Evolutionary conservation across 163 green algal genomes (phyloP).

Genomic region (Chlorella variabilis): DNA sequence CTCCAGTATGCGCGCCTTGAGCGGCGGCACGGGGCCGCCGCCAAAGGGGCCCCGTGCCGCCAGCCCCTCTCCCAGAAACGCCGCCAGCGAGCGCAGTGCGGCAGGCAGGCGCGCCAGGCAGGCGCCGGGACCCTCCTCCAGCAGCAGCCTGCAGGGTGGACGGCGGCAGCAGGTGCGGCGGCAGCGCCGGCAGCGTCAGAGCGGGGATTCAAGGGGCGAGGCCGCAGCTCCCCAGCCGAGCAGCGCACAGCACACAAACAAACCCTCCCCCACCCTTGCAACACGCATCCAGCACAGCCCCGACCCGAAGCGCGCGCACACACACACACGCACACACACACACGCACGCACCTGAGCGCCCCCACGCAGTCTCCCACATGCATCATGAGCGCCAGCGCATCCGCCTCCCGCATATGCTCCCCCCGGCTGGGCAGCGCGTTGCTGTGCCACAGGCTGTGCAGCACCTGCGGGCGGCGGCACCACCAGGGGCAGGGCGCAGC

Average conservation of each 20-base stretch:
- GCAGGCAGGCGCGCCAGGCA: constrained; percentile 30
- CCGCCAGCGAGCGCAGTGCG: constrained; percentile 20
- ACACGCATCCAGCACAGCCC: too few species aligned
- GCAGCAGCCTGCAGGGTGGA: constrained; percentile 14
- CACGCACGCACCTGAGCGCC: constrained; percentile 19
- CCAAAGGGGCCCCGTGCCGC: not conserved
- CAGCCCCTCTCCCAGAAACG: constrained; percentile 17
- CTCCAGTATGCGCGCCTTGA: constrained; percentile 21
- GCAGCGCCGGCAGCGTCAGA: too few species aligned
- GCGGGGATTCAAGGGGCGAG: too few species aligned
- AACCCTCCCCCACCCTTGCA: too few species aligned
- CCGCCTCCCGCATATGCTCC: constrained; percentile 28
- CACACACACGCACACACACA: not conserved
- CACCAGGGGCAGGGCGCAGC: constrained; percentile 41
- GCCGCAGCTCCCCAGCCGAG: too few species aligned
- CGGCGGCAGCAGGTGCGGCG: too few species aligned
- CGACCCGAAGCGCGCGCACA: too few species aligned
- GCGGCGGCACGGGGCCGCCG: not conserved
- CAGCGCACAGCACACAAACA: too few species aligned
- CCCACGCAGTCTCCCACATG: constrained; percentile 39
- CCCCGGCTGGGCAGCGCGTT: constrained; percentile 32
- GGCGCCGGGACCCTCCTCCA: constrained; percentile 21
- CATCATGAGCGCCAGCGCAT: constrained; percentile 44
- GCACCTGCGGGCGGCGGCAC: constrained; percentile 3
- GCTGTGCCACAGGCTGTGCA: constrained; percentile 42